phyloP scores from a whole-genome alignment of 176 grass and related monocot species.

The Hsuehochloa calcarea region DNA sequence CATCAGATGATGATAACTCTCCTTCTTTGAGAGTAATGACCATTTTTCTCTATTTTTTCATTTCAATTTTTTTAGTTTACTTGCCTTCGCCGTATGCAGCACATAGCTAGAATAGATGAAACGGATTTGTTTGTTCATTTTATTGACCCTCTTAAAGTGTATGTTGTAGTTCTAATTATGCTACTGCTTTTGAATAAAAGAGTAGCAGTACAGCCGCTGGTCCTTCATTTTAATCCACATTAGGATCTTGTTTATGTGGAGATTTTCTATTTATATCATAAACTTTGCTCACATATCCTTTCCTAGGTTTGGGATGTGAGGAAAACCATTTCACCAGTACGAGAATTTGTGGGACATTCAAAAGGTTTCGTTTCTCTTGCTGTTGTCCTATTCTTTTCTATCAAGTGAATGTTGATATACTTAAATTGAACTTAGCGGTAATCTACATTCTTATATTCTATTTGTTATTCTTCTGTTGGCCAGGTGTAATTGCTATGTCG shows the following conservation, averaged over 20 bases:
- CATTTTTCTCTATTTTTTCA: neutral
- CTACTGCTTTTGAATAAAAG: neutral
- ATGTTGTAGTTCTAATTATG: neutral
- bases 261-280: neutral
- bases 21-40: conserved; percentile 86
- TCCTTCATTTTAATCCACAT: conserved; percentile 5
- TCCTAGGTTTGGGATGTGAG: conserved; percentile 98
- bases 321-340: conserved; percentile 93
- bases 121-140: neutral
- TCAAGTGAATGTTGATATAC: conserved; percentile 21
- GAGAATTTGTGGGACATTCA: conserved; percentile 92
- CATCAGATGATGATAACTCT: conserved; percentile 92
- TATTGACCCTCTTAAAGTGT: neutral
- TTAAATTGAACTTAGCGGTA: neutral
- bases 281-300: conserved; percentile 27
- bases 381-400: conserved; percentile 18
- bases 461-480: conserved; percentile 24
- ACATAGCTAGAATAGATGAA: neutral
- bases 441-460: conserved; percentile 30
- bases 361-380: conserved; percentile 68
- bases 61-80: neutral
- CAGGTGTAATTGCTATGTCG: conserved; percentile 98
- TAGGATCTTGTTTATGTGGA: neutral
- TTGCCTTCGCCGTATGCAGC: neutral
- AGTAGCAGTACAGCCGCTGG: neutral